A percentile compares a stretch with the other conserved stretches of the same genome.
Evolutionary conservation across 116 monocot genomes (phyloP).

Genomic region (Phalaenopsis hybrid): DNA sequence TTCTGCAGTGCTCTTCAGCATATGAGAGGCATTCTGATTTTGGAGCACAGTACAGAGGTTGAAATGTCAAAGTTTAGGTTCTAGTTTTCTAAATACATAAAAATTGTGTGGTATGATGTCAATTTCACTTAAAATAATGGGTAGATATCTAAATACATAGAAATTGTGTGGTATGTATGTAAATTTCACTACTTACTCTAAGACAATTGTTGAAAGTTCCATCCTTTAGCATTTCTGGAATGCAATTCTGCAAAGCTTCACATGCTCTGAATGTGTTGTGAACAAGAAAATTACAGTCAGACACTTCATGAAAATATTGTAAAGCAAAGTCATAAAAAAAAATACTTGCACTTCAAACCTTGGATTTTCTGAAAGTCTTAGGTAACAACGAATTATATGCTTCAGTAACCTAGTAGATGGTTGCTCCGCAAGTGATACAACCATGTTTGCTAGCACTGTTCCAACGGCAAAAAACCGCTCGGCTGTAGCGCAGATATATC

Average conservation of each 20-base stretch:
- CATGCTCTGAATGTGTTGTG: constrained; percentile 52
- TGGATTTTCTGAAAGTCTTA: constrained; percentile 80
- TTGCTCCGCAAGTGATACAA: constrained; percentile 65
- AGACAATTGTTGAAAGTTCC: constrained; percentile 73
- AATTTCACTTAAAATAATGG: too few relatives aligned
- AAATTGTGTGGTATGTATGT: too few relatives aligned
- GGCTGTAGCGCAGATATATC: constrained; percentile 89
- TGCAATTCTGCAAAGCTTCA: constrained; percentile 63
- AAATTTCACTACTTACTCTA: constrained; percentile 38
- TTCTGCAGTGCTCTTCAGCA: too few relatives aligned
- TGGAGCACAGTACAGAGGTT: too few relatives aligned
- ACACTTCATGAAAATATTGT: background rate
- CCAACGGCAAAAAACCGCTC: constrained; percentile 89
- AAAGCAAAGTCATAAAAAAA: background rate
- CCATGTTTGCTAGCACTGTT: constrained; percentile 79
- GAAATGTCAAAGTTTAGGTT: too few relatives aligned
- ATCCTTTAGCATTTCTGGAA: constrained; percentile 76
- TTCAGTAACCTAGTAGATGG: constrained; percentile 86
- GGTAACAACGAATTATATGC: constrained; percentile 93
- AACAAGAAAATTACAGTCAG: background rate
- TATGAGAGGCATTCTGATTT: too few relatives aligned
- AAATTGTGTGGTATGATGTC: too few relatives aligned
- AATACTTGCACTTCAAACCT: constrained; percentile 36
- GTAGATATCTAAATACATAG: too few relatives aligned
- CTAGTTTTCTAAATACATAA: too few relatives aligned